These are phyloP conservation scores for Chimonanthus praecox DNA, from an alignment of 164 flowering plant genomes.

Conservation along the genomic window DNA sequence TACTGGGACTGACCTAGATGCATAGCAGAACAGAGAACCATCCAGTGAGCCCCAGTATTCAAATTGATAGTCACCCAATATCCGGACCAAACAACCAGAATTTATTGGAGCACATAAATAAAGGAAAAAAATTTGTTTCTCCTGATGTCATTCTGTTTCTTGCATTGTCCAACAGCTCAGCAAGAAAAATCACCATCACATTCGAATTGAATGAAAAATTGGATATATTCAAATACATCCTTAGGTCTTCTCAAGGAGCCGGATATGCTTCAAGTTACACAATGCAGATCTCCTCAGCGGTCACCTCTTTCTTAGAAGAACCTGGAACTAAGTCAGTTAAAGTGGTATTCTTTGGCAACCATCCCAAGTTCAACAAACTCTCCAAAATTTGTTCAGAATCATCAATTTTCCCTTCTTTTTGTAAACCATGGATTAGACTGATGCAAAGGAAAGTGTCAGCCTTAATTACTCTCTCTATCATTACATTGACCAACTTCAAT, in stretches of 20 bases:
- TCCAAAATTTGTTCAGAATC: conserved; percentile 22
- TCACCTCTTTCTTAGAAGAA: background rate
- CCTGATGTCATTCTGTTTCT: no score
- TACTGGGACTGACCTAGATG: background rate
- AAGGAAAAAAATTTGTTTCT: no score
- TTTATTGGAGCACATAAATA: no score
- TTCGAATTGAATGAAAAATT: no score
- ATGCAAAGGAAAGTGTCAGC: conserved; percentile 32
- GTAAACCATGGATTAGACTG: conserved; percentile 20
- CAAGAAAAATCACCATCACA: no score
- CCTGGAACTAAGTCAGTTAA: conserved; percentile 24
- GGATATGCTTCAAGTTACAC: background rate
- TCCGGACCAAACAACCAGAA: no score
- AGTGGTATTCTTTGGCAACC: conserved; percentile 28
- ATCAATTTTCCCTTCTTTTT: conserved; percentile 23
- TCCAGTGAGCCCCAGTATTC: no score
- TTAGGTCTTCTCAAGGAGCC: background rate
- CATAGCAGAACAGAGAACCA: background rate
- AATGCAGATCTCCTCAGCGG: background rate
- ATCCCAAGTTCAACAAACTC: conserved; percentile 28
- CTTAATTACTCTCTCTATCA: conserved; percentile 28
- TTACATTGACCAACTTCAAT: conserved; percentile 26
- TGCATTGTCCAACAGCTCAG: no score
- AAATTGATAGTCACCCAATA: no score
- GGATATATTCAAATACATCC: background rate